phyloP scores from a whole-genome alignment of 441 rosid species.

The Melastoma candidum region DNA sequence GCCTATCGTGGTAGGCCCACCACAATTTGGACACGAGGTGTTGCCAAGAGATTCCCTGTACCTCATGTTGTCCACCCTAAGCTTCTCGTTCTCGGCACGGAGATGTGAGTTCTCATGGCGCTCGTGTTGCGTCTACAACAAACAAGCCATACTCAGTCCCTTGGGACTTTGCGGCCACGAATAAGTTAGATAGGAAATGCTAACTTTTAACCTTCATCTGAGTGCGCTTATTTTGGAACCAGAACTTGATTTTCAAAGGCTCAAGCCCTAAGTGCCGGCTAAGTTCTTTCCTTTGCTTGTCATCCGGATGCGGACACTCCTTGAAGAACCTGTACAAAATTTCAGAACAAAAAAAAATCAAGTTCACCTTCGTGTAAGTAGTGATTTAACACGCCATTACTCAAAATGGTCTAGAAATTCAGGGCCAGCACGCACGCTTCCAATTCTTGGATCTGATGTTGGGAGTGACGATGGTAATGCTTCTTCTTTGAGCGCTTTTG shows the following conservation, averaged over 20 bases:
- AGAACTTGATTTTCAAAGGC: conserved; percentile 80
- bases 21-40: conserved; percentile 88
- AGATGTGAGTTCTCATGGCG: conserved; percentile 76
- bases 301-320: conserved; percentile 94
- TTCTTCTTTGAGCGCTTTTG: conserved; percentile 53
- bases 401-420: background rate
- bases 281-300: conserved; percentile 76
- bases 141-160: no score
- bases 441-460: conserved; percentile 91
- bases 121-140: conserved; percentile 70
- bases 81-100: conserved; percentile 72
- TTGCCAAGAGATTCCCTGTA: conserved; percentile 76
- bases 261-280: conserved; percentile 69
- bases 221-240: conserved; percentile 98
- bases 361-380: no score
- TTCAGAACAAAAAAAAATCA: no score
- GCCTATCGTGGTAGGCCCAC: conserved; percentile 90
- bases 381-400: no score
- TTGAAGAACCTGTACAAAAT: conserved; percentile 37
- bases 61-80: conserved; percentile 69
- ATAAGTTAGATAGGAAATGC: background rate
- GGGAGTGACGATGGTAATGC: conserved; percentile 86
- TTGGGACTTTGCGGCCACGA: no score
- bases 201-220: conserved; percentile 68
- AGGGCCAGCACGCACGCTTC: conserved; percentile 54